Evolutionary conservation across 805 yeast species (phyloP).

Genomic region (Middelhovenomyces tepae): DNA sequence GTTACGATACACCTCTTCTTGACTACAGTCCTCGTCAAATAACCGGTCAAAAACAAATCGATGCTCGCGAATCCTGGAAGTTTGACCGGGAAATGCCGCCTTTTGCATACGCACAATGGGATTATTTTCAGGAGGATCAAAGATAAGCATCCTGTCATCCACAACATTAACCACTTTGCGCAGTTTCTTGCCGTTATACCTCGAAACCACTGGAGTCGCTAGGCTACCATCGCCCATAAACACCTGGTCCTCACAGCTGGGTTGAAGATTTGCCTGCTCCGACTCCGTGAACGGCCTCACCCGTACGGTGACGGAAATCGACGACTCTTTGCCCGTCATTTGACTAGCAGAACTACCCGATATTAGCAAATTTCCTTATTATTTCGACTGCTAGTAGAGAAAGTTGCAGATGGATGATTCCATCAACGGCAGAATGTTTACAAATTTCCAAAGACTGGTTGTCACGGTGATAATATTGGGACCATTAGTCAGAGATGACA

Average conservation of each 20-base stretch:
- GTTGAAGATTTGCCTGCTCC: conserved; percentile 44
- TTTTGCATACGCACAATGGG: conserved; percentile 47
- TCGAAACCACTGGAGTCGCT: conserved; percentile 19
- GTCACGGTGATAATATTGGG: too few relatives aligned
- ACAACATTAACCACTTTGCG: conserved; percentile 69
- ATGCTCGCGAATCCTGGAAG: conserved; percentile 57
- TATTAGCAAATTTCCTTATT: too few relatives aligned
- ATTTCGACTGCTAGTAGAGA: too few relatives aligned
- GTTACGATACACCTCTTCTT: conserved; percentile 53
- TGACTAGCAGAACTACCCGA: too few relatives aligned
- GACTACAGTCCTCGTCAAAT: conserved; percentile 58
- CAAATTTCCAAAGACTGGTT: too few relatives aligned
- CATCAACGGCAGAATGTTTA: too few relatives aligned
- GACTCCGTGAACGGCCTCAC: conserved; percentile 69
- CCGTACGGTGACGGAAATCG: conserved; percentile 37
- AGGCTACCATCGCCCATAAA: conserved; percentile 52
- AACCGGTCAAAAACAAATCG: conserved; percentile 74
- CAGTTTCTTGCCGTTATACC: conserved; percentile 35
- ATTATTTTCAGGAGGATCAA: conserved; percentile 73
- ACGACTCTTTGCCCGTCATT: conserved; percentile 17
- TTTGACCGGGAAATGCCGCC: conserved; percentile 22
- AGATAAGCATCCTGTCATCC: conserved; percentile 76
- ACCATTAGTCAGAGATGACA: too few relatives aligned
- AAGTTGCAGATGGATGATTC: too few relatives aligned
- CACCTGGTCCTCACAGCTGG: conserved; percentile 30